Evolutionary conservation across 148 eudicot genomes (phyloP).

Genomic region (Rhododendron ferrugineum): DNA sequence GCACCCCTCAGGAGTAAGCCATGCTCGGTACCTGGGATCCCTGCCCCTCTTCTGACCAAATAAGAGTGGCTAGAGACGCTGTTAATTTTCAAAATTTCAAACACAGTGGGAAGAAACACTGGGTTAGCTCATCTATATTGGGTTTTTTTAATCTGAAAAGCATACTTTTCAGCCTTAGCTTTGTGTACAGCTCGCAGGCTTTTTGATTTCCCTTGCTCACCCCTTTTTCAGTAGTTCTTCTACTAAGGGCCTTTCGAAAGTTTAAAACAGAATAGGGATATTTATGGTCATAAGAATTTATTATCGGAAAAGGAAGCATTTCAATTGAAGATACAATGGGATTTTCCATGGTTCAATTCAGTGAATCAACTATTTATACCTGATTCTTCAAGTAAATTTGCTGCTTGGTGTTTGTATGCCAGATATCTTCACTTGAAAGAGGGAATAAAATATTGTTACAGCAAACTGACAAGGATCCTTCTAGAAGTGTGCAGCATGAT

Average conservation of each 20-base stretch:
- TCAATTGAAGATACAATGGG: not conserved
- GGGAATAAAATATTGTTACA: slow-evolving; percentile 43
- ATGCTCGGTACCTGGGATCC: not conserved
- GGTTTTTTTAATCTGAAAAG: not conserved
- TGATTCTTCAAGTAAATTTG: not conserved
- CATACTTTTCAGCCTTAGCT: not conserved
- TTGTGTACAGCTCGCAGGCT: not conserved
- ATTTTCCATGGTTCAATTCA: not conserved
- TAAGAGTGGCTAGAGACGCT: not conserved
- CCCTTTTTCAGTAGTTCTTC: not conserved
- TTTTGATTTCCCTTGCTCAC: not conserved
- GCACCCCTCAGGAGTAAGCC: not conserved
- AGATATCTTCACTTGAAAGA: slow-evolving; percentile 56
- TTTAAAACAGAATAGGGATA: not conserved
- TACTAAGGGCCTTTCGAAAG: not conserved
- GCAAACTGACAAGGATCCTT: slow-evolving; percentile 19
- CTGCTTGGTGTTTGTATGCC: slow-evolving; percentile 16
- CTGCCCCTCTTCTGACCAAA: not conserved
- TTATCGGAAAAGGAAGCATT: not conserved
- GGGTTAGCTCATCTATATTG: not conserved
- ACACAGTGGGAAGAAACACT: not conserved
- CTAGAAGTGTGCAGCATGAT: slow-evolving; percentile 19
- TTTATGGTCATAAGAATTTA: not conserved
- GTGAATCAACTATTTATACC: not conserved
- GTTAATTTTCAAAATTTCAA: not conserved